Evolutionary conservation across 306 rosid genomes (phyloP), one percentile per base, ranked within the genome.

Genomic region (Corylus americana): DNA sequence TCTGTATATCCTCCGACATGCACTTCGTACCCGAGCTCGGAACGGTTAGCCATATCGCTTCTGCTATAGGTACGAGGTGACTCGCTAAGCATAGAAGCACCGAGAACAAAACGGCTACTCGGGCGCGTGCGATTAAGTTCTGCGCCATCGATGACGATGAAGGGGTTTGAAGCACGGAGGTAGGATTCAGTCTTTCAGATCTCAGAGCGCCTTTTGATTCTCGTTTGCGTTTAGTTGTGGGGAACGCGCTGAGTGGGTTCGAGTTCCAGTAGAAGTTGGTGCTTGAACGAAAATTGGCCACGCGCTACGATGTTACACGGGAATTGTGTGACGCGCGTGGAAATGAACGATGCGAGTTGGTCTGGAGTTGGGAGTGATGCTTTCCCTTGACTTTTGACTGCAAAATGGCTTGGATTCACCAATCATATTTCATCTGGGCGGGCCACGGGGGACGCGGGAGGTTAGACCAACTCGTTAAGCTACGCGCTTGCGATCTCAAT

Each of bases 1-100:
- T 1, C 20, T 88, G 91, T 82, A 88, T 88, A 18, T 88, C 91
- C 86, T 88, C 88, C 4, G 91, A 88, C 25, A 88, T 80, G 39
- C 91, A 88, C 84, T 88, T 88, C 2, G 91, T 86, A 71, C 91
- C 91, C 10, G 87, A 79, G 49, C 50, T 66, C 10, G 91, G 89
- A 20, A 88, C 29, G 74, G 47, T 83, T 39, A 88, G 77, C 89
- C 88, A 86, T 11, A 88, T 0, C 51, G 88, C 85, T 12, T 86
- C 62, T 0, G 86, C 64, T 50, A 18, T 69, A 70, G 75, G 85
- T 13, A 83, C 18, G n/a, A 82, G 17, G 63, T 55, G 18, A 57
- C 17, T 51, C 53, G 64, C 45, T 57, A 79, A 74, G 76, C 72
- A 88, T 7, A 85, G 13, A 27, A 81, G 75, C 77, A 48, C 12